A percentile compares a stretch with the other conserved stretches of the same genome.
Conservation (phyloP, 495 filamentous ascomycete species). For the Penicillium cinerascens region DNA sequence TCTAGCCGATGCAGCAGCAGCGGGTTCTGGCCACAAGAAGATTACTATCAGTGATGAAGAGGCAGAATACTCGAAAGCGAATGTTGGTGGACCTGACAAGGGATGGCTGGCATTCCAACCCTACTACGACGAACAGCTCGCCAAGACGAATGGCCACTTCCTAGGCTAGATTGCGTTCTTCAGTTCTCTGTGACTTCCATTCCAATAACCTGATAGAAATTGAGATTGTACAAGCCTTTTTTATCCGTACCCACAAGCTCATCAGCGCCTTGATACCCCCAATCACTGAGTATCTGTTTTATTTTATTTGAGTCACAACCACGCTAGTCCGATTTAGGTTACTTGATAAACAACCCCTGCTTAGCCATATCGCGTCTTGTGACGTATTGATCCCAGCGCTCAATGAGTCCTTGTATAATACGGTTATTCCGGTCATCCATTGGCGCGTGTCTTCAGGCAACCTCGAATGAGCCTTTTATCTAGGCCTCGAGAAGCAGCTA, state of each 20-base stretch:
- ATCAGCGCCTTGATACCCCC: neutral
- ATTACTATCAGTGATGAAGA: conserved; percentile 32
- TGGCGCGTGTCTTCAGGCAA: too few relatives aligned
- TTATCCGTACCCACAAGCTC: neutral
- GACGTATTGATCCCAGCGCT: too few relatives aligned
- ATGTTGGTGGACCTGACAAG: conserved; percentile 9
- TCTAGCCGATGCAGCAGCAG: conserved; percentile 48
- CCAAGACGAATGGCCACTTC: conserved; percentile 7
- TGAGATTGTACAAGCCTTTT: neutral
- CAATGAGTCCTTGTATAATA: too few relatives aligned
- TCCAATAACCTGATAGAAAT: neutral
- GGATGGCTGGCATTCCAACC: conserved; percentile 15
- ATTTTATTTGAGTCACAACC: neutral
- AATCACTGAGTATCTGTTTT: neutral
- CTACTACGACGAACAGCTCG: conserved; percentile 12
- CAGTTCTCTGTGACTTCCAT: neutral
- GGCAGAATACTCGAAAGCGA: conserved; percentile 5
- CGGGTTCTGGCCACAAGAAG: conserved; percentile 44
- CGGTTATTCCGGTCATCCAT: too few relatives aligned
- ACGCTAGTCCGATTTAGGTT: too few relatives aligned
- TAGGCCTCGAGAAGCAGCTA: too few relatives aligned
- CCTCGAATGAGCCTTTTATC: too few relatives aligned
- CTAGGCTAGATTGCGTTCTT: neutral
- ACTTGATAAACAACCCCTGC: too few relatives aligned
- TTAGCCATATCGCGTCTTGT: too few relatives aligned